A percentile compares a stretch with the other conserved stretches of the same genome.
Evolutionary conservation across 1,139 yeast genomes (phyloP).

Genomic region (Kodamaea plutei): DNA sequence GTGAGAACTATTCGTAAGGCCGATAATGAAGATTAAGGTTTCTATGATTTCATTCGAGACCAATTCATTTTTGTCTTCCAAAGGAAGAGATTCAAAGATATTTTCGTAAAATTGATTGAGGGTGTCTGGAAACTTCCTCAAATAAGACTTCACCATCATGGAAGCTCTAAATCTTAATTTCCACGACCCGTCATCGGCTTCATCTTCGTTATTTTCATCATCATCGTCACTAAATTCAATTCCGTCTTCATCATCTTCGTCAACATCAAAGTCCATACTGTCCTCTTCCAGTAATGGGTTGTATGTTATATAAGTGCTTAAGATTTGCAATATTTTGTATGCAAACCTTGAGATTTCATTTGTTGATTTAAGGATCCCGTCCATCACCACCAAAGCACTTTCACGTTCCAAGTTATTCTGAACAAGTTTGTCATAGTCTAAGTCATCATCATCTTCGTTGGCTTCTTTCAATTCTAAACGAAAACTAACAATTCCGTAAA

Average conservation of each 20-base stretch:
- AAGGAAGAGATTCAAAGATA: constrained; percentile 12
- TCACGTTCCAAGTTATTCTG: constrained; percentile 40
- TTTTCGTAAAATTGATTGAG: constrained; percentile 9
- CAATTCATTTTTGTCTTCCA: constrained; percentile 37
- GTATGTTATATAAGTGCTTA: constrained; percentile 45
- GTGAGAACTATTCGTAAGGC: constrained; percentile 3
- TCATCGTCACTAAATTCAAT: constrained; percentile 37
- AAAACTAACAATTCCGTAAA: constrained; percentile 8
- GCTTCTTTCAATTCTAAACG: constrained; percentile 27
- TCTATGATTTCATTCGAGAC: constrained; percentile 39
- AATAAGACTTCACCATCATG: constrained; percentile 38
- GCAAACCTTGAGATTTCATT: constrained; percentile 7
- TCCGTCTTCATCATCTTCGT: constrained; percentile 26
- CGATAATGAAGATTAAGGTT: constrained; percentile 28
- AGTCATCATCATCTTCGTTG: constrained; percentile 36
- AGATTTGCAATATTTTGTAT: constrained; percentile 26
- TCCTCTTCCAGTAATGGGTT: constrained; percentile 49
- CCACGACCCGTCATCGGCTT: constrained; percentile 64
- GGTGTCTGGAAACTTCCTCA: constrained; percentile 27
- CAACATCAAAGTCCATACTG: constrained; percentile 30
- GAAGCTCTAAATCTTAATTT: constrained; percentile 59
- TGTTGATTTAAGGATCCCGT: constrained; percentile 22
- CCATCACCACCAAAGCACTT: constrained; percentile 43
- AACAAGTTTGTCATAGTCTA: constrained; percentile 37
- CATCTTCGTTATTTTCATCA: constrained; percentile 32